Conservation (phyloP, 2,329 filamentous ascomycete species). For the Fusarium subtropicale region DNA sequence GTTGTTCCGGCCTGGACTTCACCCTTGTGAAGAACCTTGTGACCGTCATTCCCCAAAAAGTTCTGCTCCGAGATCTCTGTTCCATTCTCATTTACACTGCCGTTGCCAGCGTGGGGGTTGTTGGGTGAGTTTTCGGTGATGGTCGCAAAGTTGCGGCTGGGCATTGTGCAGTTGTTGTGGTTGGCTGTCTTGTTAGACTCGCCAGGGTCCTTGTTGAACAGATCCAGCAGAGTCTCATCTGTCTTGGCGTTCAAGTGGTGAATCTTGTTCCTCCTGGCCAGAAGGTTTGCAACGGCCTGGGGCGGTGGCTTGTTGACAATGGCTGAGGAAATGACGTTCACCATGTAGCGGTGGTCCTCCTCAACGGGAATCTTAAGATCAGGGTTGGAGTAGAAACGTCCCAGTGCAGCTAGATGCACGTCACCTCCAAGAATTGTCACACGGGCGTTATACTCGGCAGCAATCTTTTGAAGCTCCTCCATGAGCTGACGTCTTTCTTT, state of each 20-base stretch:
- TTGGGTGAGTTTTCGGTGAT: slow-evolving; percentile 87
- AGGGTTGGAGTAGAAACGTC: slow-evolving; percentile 94
- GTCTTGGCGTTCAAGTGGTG: slow-evolving; percentile 78
- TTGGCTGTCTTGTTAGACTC: slow-evolving; percentile 76
- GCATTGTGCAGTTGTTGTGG: slow-evolving; percentile 88
- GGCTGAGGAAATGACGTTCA: slow-evolving; percentile 91
- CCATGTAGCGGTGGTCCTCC: slow-evolving; percentile 92
- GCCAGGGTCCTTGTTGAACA: slow-evolving; percentile 92
- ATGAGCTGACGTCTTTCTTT: slow-evolving; percentile 83
- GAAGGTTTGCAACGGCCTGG: slow-evolving; percentile 85
- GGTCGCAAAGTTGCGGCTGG: slow-evolving; percentile 92
- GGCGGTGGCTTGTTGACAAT: slow-evolving; percentile 97
- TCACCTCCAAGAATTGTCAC: slow-evolving; percentile 94
- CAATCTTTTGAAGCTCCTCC: slow-evolving; percentile 83
- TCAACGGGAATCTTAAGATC: slow-evolving; percentile 80
- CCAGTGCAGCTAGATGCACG: slow-evolving; percentile 90
- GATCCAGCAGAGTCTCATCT: slow-evolving; percentile 91
- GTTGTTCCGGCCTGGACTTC: slow-evolving; percentile 82
- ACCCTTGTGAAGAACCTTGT: slow-evolving; percentile 77
- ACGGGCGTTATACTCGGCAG: slow-evolving; percentile 86
- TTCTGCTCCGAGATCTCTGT: slow-evolving; percentile 37
- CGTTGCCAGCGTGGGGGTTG: slow-evolving; percentile 50
- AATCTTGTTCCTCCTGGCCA: slow-evolving; percentile 89
- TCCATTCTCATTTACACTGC: slow-evolving; percentile 39
- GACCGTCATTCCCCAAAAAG: slow-evolving; percentile 69